phyloP scores from a whole-genome alignment of 2,329 filamentous ascomycete species.

The Neofusicoccum umdonicola region DNA sequence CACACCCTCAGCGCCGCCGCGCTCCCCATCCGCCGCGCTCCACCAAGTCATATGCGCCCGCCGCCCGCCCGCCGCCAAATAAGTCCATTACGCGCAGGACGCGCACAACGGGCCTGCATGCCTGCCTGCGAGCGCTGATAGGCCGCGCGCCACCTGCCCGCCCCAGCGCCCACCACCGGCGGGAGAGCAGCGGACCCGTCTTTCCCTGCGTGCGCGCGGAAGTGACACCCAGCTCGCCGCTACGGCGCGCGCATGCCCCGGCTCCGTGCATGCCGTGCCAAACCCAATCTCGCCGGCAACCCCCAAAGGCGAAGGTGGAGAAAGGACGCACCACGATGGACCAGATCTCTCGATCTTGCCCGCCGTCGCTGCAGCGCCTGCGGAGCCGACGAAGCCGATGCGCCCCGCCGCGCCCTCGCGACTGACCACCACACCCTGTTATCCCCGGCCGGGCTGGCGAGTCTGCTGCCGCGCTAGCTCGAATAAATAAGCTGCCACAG shows the following conservation, averaged over 20 bases:
- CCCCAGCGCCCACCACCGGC: not conserved
- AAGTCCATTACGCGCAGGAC: slow-evolving; percentile 10
- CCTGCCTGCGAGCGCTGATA: not conserved
- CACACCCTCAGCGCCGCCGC: not conserved
- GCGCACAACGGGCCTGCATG: slow-evolving; percentile 7
- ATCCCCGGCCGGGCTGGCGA: not conserved
- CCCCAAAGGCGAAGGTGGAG: not conserved
- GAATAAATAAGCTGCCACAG: slow-evolving; percentile 8
- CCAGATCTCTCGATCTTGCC: slow-evolving; percentile 3
- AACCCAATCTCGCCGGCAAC: not conserved
- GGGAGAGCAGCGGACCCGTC: not conserved
- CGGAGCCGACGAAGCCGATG: not conserved
- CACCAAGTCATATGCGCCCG: not conserved
- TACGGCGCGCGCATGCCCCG: not conserved
- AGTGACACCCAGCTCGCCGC: not conserved
- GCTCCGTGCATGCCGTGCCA: not conserved
- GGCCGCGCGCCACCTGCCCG: not conserved
- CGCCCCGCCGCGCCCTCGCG: no score
- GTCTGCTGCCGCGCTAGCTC: not conserved
- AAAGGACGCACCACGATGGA: not conserved
- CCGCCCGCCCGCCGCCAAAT: not conserved
- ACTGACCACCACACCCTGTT: no score
- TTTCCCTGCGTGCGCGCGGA: not conserved
- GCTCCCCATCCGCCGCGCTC: not conserved
- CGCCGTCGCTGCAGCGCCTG: not conserved